Evolutionary conservation across 1,139 yeast genomes (phyloP), one percentile per base, ranked within the genome.

Genomic region (Insectozyma bohioensis): DNA sequence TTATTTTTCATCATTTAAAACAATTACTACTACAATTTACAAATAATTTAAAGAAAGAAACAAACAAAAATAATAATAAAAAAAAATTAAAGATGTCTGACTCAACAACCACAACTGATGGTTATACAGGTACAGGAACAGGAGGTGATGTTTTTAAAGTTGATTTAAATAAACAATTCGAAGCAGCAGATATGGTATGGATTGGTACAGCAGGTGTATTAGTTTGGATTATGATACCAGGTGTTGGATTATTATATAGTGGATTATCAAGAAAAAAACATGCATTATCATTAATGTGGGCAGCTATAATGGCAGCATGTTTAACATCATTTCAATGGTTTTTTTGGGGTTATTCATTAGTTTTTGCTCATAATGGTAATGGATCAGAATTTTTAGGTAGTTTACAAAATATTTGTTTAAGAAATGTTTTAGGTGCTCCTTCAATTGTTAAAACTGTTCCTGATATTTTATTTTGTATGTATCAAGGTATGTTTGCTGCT

Each of bases 401-500:
- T 46, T 65, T 92, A 57, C 72, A 75, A 51, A 82, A 85, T 63
- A 87, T 90, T 54, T 82, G 87, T 43, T 72, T 90, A 51, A 83
- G 71, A 70, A 67, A 83, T 41, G 94, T 84, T 12, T 73, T 87
- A 29, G 96, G 95, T 42, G 85, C 83, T n/a, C 88, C 88, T 26
- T 67, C 80, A 23, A 75, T 78, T 20, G 88, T 79, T 19, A 47
- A 76, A 3, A 56, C 81, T 4, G 68, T 88, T 20, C 97, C 97
- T 12, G 96, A 87, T 56, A 83, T 90, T 40, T 74, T 88, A 40
- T 90, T 81, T 65, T 82, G 90, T 54, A 80, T 86, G 47, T 90
- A 80, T 75, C 97, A 90, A 63, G 95, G 97, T 50, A 87, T 87
- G 96, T 90, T 90, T 54, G 97, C 97, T 31, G 80, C 85, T 54